Conservation (phyloP, 805 yeast genomes). For the Candida wancherniae region DNA sequence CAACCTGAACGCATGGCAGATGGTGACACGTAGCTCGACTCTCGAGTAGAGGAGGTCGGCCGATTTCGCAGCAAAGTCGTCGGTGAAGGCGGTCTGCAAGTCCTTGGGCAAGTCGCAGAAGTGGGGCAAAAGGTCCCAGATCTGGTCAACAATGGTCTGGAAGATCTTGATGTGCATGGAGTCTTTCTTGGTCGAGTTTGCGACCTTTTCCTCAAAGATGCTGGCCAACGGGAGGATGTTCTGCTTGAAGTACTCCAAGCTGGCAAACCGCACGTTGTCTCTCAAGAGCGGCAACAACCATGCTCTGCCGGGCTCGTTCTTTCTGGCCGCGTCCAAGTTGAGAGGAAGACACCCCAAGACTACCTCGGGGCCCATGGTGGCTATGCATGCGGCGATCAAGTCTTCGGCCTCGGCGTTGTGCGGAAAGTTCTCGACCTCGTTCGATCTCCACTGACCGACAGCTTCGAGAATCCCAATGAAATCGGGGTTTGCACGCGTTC, state of each 20-base stretch:
- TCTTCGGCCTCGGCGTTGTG: slow-evolving; percentile 71
- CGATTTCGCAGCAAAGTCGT: slow-evolving; percentile 70
- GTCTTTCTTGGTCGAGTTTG: slow-evolving; percentile 41
- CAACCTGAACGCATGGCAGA: slow-evolving; percentile 76
- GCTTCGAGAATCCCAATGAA: slow-evolving; percentile 60
- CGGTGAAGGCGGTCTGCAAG: slow-evolving; percentile 57
- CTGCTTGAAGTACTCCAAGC: slow-evolving; percentile 55
- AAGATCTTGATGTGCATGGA: slow-evolving; percentile 74
- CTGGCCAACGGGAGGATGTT: slow-evolving; percentile 64
- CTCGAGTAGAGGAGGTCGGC: slow-evolving; percentile 71
- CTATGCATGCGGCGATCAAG: slow-evolving; percentile 73
- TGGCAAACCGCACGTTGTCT: slow-evolving; percentile 74
- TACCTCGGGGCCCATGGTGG: slow-evolving; percentile 80
- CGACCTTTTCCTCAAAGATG: slow-evolving; percentile 48
- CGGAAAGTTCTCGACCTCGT: slow-evolving; percentile 64
- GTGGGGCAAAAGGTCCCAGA: slow-evolving; percentile 87
- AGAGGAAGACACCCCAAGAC: slow-evolving; percentile 74
- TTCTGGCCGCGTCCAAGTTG: slow-evolving; percentile 53
- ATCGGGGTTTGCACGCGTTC: slow-evolving; percentile 66
- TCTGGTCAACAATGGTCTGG: slow-evolving; percentile 81
- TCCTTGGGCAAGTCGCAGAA: slow-evolving; percentile 87
- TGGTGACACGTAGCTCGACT: slow-evolving; percentile 69
- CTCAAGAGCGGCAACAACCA: slow-evolving; percentile 91
- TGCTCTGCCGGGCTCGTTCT: slow-evolving; percentile 73
- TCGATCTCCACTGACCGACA: slow-evolving; percentile 83